These are phyloP conservation scores for Stachybotrys chlorohalonatus DNA, from an alignment of 2,329 filamentous ascomycete species.

Conservation along the genomic window DNA sequence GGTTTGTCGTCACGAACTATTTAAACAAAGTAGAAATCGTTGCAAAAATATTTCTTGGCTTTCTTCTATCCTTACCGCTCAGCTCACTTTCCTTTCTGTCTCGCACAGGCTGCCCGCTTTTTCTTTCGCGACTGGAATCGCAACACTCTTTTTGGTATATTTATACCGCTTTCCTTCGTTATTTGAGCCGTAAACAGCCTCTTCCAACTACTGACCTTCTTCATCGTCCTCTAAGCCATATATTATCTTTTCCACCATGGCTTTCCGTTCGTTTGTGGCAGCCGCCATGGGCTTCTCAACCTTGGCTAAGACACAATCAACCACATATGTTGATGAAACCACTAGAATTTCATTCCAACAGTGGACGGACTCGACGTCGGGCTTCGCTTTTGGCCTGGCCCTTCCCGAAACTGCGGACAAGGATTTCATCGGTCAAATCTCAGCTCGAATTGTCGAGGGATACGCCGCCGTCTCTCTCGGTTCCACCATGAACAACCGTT, in stretches of 20 bases:
- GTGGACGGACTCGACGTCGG: constrained; percentile 32
- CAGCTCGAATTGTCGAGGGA: constrained; percentile 38
- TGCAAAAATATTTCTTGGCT: too few species aligned
- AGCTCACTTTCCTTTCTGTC: not conserved
- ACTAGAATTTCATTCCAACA: constrained; percentile 47
- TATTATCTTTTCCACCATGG: not conserved
- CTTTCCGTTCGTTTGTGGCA: not conserved
- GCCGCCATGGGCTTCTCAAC: not conserved
- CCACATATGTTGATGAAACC: constrained; percentile 30
- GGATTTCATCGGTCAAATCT: constrained; percentile 48
- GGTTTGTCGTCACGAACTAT: too few species aligned
- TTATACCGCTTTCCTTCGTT: not conserved
- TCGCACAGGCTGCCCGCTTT: not conserved
- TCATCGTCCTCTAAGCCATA: not conserved
- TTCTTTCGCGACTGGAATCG: not conserved
- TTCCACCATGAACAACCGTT: constrained; percentile 46
- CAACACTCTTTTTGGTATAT: not conserved
- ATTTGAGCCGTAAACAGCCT: not conserved
- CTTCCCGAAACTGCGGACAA: constrained; percentile 40
- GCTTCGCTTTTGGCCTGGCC: constrained; percentile 45
- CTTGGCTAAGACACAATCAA: not conserved
- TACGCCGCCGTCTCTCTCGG: constrained; percentile 50
- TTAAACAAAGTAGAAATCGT: too few species aligned
- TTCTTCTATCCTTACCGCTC: too few species aligned
- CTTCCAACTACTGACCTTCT: not conserved